These are phyloP conservation scores for Pyrus betulifolia DNA, from an alignment of 306 rosid species.

Conservation along the genomic window DNA sequence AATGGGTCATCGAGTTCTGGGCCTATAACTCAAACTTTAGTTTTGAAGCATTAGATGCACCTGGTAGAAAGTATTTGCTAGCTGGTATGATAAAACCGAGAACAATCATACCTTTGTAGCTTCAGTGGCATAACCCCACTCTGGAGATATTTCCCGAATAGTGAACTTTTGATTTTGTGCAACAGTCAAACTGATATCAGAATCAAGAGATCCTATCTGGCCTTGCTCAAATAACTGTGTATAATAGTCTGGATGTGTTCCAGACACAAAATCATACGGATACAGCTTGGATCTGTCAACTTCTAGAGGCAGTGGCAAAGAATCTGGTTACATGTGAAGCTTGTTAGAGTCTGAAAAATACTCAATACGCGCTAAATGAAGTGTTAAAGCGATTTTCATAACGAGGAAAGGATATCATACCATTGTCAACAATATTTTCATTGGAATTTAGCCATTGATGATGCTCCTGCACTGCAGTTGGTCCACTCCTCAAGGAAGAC, in stretches of 20 bases:
- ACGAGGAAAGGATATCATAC: conserved; percentile 33
- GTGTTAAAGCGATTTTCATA: neutral
- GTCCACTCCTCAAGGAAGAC: conserved; percentile 26
- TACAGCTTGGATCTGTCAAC: conserved; percentile 21
- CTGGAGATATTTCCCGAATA: conserved; percentile 72
- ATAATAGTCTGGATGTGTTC: conserved; percentile 33
- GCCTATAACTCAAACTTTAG: neutral
- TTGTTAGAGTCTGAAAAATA: conserved; percentile 26
- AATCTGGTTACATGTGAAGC: conserved; percentile 39
- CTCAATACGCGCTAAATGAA: conserved; percentile 2
- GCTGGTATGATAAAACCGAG: neutral
- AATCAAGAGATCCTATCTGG: conserved; percentile 36
- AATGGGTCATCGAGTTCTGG: neutral
- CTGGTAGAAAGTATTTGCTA: neutral
- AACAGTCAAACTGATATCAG: conserved; percentile 43
- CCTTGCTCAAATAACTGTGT: conserved; percentile 37
- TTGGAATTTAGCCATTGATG: conserved; percentile 35
- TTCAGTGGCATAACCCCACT: conserved; percentile 68
- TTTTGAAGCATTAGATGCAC: neutral
- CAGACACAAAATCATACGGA: conserved; percentile 31
- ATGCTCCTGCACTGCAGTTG: conserved; percentile 35
- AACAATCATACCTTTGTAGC: conserved; percentile 56
- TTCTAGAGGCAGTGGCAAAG: conserved; percentile 27
- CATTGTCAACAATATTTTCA: conserved; percentile 28
- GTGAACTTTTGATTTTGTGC: conserved; percentile 66